A percentile compares a stretch with the other conserved stretches of the same genome.
phyloP scores from a whole-genome alignment of 2,329 filamentous ascomycete genomes.

The Aspergillus sp. region DNA sequence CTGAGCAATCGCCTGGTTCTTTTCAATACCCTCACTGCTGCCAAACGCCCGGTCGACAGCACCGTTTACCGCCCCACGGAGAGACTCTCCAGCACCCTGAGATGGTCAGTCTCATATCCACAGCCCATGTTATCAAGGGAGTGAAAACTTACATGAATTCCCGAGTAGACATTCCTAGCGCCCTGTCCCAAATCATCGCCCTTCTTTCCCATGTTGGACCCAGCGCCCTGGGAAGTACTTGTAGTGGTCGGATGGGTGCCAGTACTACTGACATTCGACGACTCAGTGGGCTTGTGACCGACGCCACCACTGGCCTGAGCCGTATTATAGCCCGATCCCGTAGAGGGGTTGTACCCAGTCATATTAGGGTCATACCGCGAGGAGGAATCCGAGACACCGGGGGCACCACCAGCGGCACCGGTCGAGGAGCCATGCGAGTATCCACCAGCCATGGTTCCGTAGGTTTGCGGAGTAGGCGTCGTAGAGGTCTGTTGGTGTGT shows the following conservation, averaged over 20 bases:
- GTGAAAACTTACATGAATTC: conserved; percentile 27
- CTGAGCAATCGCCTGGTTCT: conserved; percentile 30
- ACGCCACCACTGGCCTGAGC: conserved; percentile 1
- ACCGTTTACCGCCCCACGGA: conserved; percentile 32
- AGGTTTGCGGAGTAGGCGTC: no score
- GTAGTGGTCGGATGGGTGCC: no score
- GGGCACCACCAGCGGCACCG: conserved; percentile 19
- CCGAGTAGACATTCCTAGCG: conserved; percentile 22
- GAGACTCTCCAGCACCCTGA: conserved; percentile 34
- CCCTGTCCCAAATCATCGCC: conserved; percentile 17
- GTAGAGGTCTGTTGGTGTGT: no score
- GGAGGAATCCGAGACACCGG: conserved; percentile 10
- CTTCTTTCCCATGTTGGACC: neutral
- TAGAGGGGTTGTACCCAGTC: conserved; percentile 19
- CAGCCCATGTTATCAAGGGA: neutral
- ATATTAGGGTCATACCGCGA: conserved; percentile 12
- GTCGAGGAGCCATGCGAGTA: conserved; percentile 19
- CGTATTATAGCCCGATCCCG: conserved; percentile 15
- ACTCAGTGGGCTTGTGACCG: no score
- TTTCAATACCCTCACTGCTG: conserved; percentile 25
- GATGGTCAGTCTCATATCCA: neutral
- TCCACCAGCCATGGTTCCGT: neutral
- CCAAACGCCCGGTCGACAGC: conserved; percentile 33
- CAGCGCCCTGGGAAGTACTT: no score
- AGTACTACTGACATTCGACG: no score